These are phyloP conservation scores for Fagopyrum esculentum DNA, from an alignment of 148 eudicot genomes.

Conservation along the genomic window DNA sequence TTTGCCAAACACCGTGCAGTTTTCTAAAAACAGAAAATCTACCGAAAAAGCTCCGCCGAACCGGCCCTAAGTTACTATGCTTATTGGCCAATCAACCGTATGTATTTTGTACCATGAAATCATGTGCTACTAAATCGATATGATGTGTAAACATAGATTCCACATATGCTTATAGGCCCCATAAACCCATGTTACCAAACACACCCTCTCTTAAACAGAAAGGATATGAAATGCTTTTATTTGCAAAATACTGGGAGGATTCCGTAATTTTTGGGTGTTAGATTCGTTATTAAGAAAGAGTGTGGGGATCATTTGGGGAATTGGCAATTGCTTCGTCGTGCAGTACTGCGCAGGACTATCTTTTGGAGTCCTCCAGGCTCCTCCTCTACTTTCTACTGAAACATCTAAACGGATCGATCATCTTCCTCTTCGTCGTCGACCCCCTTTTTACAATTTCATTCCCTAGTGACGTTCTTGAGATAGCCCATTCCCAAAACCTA, in stretches of 20 bases:
- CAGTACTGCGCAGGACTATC: neutral
- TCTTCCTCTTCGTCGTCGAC: neutral
- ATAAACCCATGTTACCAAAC: too few relatives aligned
- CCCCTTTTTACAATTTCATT: neutral
- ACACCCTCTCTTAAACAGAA: too few relatives aligned
- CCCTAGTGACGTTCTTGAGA: neutral
- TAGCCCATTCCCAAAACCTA: neutral
- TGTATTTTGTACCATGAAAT: too few relatives aligned
- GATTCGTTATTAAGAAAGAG: slow-evolving; percentile 2
- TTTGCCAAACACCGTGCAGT: too few relatives aligned
- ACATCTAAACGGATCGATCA: neutral
- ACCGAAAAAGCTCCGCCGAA: too few relatives aligned
- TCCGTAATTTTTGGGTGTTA: slow-evolving; percentile 4
- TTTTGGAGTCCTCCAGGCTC: neutral
- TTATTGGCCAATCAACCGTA: too few relatives aligned
- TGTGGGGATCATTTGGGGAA: neutral
- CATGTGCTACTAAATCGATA: too few relatives aligned
- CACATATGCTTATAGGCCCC: too few relatives aligned
- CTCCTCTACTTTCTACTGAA: neutral
- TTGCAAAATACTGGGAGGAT: neutral
- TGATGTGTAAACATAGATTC: too few relatives aligned
- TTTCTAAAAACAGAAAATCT: too few relatives aligned
- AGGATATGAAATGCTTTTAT: too few relatives aligned
- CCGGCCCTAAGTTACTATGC: too few relatives aligned
- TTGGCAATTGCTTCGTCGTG: neutral